A percentile compares a stretch with the other conserved stretches of the same genome.
These are phyloP conservation scores for Dryas drummondii DNA, from an alignment of 306 rosid species.

Conservation along the genomic window DNA sequence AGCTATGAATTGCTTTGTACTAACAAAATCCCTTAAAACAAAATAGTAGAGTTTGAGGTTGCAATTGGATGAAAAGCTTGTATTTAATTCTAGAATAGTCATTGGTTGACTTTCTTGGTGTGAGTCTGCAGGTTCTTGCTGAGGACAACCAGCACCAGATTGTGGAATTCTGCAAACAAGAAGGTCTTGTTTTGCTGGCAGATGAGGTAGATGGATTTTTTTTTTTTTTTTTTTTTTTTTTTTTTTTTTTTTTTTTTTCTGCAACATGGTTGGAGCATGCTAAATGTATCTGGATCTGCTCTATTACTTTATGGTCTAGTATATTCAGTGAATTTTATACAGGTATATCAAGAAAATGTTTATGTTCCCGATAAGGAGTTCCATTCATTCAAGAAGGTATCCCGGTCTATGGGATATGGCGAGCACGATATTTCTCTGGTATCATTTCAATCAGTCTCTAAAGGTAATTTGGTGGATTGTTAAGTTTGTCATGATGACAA, in stretches of 20 bases:
- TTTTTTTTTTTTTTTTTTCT: neutral
- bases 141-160: slow-evolving; percentile 70
- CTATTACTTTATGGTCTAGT: neutral
- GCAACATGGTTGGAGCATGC: neutral
- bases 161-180: slow-evolving; percentile 84
- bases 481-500: neutral
- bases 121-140: slow-evolving; percentile 55
- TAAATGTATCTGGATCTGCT: neutral
- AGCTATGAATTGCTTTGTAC: slow-evolving; percentile 19
- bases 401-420: slow-evolving; percentile 82
- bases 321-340: slow-evolving; percentile 10
- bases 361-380: slow-evolving; percentile 80
- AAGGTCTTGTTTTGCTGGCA: slow-evolving; percentile 90
- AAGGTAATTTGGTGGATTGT: slow-evolving; percentile 48
- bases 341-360: slow-evolving; percentile 89
- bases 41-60: neutral
- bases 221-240: neutral
- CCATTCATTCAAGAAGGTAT: slow-evolving; percentile 82
- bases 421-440: slow-evolving; percentile 66
- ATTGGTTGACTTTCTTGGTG: slow-evolving; percentile 8
- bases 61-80: slow-evolving; percentile 1
- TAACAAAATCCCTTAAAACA: neutral
- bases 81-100: slow-evolving; percentile 2
- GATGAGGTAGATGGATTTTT: slow-evolving; percentile 70
- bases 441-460: slow-evolving; percentile 88